Evolutionary conservation across 2,329 filamentous ascomycete species (phyloP).

Genomic region (Ophiostoma populinum): DNA sequence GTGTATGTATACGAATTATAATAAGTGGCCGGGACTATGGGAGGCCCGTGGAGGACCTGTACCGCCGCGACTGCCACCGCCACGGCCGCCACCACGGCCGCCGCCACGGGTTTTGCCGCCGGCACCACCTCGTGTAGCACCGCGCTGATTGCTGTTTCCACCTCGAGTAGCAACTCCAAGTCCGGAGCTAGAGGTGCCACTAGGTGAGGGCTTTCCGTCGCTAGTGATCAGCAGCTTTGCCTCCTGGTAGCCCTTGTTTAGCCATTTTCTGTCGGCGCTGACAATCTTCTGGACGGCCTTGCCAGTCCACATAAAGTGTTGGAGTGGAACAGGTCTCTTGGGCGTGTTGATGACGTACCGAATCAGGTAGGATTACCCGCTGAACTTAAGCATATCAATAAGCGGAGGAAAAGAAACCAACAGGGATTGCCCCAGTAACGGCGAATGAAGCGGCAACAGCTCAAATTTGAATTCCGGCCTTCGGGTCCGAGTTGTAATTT

Average conservation of each 20-base stretch:
- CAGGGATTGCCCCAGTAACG: too few species aligned
- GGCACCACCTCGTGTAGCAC: constrained; percentile 27
- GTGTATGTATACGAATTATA: too few species aligned
- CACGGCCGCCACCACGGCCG: constrained; percentile 32
- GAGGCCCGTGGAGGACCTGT: constrained; percentile 41
- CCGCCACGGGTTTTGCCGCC: too few species aligned
- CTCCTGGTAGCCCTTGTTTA: constrained; percentile 88
- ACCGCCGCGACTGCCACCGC: constrained; percentile 33
- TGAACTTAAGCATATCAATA: too few species aligned
- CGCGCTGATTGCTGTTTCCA: constrained; percentile 17
- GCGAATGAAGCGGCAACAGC: too few species aligned
- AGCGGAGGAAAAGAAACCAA: too few species aligned
- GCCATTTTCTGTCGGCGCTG: constrained; percentile 75
- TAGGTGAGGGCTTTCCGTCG: constrained; percentile 13
- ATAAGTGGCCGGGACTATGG: constrained; percentile 56
- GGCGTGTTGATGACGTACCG: constrained; percentile 95
- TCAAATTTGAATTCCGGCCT: too few species aligned
- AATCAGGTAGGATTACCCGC: too few species aligned
- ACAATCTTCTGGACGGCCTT: constrained; percentile 93
- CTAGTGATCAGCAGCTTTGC: constrained; percentile 20
- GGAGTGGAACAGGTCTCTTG: constrained; percentile 83
- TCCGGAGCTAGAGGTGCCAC: too few species aligned
- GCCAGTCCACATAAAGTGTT: constrained; percentile 91
- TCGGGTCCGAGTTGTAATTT: too few species aligned
- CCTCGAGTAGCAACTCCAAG: constrained; percentile 15